A percentile compares a stretch with the other conserved stretches of the same genome.
Evolutionary conservation across 176 grass and related monocot species (phyloP).

Genomic region (Ensete glaucum): DNA sequence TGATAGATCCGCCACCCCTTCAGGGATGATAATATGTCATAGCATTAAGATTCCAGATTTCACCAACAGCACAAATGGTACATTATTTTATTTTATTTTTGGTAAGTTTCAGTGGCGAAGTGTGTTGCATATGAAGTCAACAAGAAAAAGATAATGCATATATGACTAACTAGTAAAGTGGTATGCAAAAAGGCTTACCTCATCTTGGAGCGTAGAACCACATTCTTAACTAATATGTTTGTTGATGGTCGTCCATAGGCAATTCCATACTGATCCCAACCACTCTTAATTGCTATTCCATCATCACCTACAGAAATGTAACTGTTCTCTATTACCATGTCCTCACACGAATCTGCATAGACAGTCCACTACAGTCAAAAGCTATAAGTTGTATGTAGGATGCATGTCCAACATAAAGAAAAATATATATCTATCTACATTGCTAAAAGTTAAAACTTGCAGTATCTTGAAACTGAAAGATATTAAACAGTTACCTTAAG

Average conservation of each 20-base stretch:
- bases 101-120: not conserved
- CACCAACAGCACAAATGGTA: not conserved
- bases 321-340: conserved; percentile 75
- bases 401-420: not conserved
- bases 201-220: conserved; percentile 62
- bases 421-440: not conserved
- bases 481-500: not conserved
- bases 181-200: conserved; percentile 28
- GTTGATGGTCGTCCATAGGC: conserved; percentile 69
- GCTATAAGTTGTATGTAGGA: not conserved
- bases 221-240: conserved; percentile 63
- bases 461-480: not conserved
- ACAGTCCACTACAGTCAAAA: not conserved
- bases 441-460: not conserved
- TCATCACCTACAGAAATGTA: conserved; percentile 93
- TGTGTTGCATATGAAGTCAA: not conserved
- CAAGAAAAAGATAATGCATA: not conserved
- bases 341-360: conserved; percentile 69
- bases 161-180: not conserved
- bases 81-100: not conserved
- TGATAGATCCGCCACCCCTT: not conserved
- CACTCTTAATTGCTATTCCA: conserved; percentile 93
- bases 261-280: conserved; percentile 93
- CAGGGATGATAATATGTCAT: not conserved
- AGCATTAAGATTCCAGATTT: not conserved